These are phyloP conservation scores for Porogramme epimiltina DNA, from an alignment of 1,284 basidiomycete species.

Conservation along the genomic window DNA sequence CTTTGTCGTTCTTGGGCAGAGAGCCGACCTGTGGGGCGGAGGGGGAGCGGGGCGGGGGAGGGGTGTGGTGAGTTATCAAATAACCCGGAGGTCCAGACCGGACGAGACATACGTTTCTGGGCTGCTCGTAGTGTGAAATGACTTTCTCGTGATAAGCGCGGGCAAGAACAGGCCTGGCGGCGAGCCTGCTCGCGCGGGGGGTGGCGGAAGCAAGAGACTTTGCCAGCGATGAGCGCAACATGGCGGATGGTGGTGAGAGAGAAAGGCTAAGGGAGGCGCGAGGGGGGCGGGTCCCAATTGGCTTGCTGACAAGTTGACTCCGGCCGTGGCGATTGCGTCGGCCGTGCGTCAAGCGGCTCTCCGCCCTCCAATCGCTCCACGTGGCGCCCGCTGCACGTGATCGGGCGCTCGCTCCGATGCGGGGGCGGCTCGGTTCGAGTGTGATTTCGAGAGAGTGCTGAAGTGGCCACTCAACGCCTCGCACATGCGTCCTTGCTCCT, in stretches of 20 bases:
- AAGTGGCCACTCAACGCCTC: slow-evolving; percentile 13
- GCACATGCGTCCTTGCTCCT: slow-evolving; percentile 18
- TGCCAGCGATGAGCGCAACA: slow-evolving; percentile 67
- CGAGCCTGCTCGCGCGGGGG: slow-evolving; percentile 42
- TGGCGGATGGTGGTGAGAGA: slow-evolving; percentile 42
- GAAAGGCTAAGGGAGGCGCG: not conserved
- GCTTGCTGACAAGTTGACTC: slow-evolving; percentile 2
- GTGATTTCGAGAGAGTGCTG: slow-evolving; percentile 11
- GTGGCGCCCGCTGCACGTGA: slow-evolving; percentile 15
- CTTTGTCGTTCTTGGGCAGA: slow-evolving; percentile 85
- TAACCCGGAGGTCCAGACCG: slow-evolving; percentile 41
- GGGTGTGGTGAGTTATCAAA: slow-evolving; percentile 51
- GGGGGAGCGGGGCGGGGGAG: slow-evolving; percentile 12
- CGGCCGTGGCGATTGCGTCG: slow-evolving; percentile 18
- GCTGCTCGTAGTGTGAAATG: slow-evolving; percentile 94
- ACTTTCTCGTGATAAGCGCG: slow-evolving; percentile 92
- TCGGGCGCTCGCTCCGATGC: no score
- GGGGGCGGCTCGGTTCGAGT: slow-evolving; percentile 4
- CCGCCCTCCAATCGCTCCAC: slow-evolving; percentile 18
- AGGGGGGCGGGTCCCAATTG: not conserved
- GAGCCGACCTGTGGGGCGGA: slow-evolving; percentile 79
- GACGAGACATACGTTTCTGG: slow-evolving; percentile 78
- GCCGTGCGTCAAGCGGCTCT: slow-evolving; percentile 14
- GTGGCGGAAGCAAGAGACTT: slow-evolving; percentile 49
- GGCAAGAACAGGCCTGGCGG: slow-evolving; percentile 49